Base-by-base conservation (phyloP, 2,329 filamentous ascomycete species). In the Onygenales sp. region DNA sequence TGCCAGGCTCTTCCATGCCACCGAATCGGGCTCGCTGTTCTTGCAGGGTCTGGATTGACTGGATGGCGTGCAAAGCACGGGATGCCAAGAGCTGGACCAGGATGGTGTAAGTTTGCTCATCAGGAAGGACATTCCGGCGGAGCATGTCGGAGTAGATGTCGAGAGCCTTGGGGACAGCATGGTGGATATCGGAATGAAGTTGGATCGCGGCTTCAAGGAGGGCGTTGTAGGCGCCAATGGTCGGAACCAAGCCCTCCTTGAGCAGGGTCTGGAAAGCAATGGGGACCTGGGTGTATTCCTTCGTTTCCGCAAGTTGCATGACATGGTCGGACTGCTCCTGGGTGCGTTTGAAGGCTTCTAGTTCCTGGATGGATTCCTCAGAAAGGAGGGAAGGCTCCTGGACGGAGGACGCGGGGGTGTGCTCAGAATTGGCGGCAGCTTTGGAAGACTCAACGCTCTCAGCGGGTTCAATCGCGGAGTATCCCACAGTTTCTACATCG, bases 81-180 rank as follows among this genome's bases (percentile, higher is more conserved):
- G 83, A 81, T 14, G 91, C 86, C 51, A 98, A 77, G 40, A 96
- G 76, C 54, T 86, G 83, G 52, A 98, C 87, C 14, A 98, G 77
- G 36, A 90, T 90, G 65, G 89, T 84, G 71, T 95, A 97, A 0
- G 92, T 97, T 54, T 87, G 82, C 52, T 84, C 83, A 67, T 96
- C 86, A 6, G 92, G 91, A 17, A 80, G 74, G 27, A 97, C 85
- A 61, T 85, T 86, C 59, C 91, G 86, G 59, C 86, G 84, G 61
- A 95, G 83, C 93, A 98, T 97, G 67, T 97, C 91, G 13, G 90
- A 86, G 69, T 97, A 98, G 51, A 98, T 87, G 73, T 95, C 91
- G 51, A 97, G 79, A 4, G 89, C 90, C 74, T 95, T 95, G 57
- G 89, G 86, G 11, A 95, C 88, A 51, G 93, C 83, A 72, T 94